Evolutionary conservation across 2,329 filamentous ascomycete species (phyloP), one percentile per base, ranked within the genome.

Genomic region (Penicillium fuscoglaucum): DNA sequence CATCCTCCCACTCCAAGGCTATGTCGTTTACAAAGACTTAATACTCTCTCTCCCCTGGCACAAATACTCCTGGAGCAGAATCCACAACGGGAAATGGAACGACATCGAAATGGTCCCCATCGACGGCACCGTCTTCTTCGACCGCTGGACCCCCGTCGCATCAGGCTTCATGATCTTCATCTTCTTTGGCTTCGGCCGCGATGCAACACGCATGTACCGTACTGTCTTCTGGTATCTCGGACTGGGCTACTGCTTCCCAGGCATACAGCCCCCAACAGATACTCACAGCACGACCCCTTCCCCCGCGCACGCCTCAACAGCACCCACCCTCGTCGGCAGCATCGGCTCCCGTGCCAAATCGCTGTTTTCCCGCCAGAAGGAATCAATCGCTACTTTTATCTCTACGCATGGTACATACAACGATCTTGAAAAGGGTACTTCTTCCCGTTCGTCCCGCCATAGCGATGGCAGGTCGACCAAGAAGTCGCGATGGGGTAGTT

Each of bases 151-250:
- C 21, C 80, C 83, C 47, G 74, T 88, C 10, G 78, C 68, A 0
- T 76, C 80, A 4, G 84, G 83, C 0, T 79, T 83, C 58, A 58
- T 86, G 28, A 72, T 85, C 13, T 89, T 89, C 67, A 52, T 82
- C n/a, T 83, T 87, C 66, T 89, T 89, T 63, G 87, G 87, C 9
- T 81, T 86, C 17, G 87, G 87, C 31, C 77, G 76, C 28, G 87
- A 90, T 66, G 86, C 86, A 0, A 74, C 77, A 4, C 74, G 76
- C 26, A 82, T 84, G 71, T 88, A 87, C 67, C 76, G 76, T 52
- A 70, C 72, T 4, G 75, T 78, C 57, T 66, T 82, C 45, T 61
- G 75, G 26, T 70, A 69, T n/a, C 49, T 81, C 28, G 80, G 80
- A 0, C 61, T 82, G 39, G 70, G 70, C 15, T 61, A 61, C 41